Evolutionary conservation across 495 filamentous ascomycete genomes (phyloP).

Genomic region (Xylaria sp.): DNA sequence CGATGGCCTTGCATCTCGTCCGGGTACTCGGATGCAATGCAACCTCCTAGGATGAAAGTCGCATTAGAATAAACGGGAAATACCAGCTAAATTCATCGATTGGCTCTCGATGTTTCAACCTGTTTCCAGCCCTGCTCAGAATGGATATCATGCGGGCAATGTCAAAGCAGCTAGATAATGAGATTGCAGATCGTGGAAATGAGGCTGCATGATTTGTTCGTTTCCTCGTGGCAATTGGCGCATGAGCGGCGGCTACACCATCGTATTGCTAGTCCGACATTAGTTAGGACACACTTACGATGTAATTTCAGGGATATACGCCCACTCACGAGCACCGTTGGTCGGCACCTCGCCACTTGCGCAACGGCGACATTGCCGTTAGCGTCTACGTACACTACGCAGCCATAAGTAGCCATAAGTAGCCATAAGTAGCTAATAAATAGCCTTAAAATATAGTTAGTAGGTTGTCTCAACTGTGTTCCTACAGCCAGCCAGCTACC

Average conservation of each 20-base stretch:
- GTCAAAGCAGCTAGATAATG: neutral
- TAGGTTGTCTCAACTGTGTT: neutral
- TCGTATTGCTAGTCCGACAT: slow-evolving; percentile 17
- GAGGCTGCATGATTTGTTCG: slow-evolving; percentile 25
- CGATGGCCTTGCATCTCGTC: slow-evolving; percentile 10
- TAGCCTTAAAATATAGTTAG: neutral
- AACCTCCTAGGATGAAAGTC: slow-evolving; percentile 20
- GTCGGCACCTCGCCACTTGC: neutral
- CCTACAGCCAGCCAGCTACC: neutral
- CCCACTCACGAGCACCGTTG: neutral
- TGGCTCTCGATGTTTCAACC: slow-evolving; percentile 13
- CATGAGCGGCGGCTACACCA: slow-evolving; percentile 17
- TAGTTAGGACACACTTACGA: slow-evolving; percentile 14
- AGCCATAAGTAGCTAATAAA: too few relatives aligned
- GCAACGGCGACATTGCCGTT: slow-evolving; percentile 11
- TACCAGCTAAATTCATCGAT: slow-evolving; percentile 19
- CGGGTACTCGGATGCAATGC: slow-evolving; percentile 28
- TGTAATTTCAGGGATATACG: slow-evolving; percentile 22
- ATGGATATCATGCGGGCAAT: slow-evolving; percentile 18
- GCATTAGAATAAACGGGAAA: slow-evolving; percentile 13
- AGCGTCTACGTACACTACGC: too few relatives aligned
- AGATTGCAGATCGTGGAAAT: slow-evolving; percentile 22
- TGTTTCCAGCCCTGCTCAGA: slow-evolving; percentile 3
- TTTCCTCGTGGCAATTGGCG: slow-evolving; percentile 20
- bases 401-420: too few relatives aligned